Base-by-base conservation (phyloP, 2,329 filamentous ascomycete species). In the Phyllachora maydis region DNA sequence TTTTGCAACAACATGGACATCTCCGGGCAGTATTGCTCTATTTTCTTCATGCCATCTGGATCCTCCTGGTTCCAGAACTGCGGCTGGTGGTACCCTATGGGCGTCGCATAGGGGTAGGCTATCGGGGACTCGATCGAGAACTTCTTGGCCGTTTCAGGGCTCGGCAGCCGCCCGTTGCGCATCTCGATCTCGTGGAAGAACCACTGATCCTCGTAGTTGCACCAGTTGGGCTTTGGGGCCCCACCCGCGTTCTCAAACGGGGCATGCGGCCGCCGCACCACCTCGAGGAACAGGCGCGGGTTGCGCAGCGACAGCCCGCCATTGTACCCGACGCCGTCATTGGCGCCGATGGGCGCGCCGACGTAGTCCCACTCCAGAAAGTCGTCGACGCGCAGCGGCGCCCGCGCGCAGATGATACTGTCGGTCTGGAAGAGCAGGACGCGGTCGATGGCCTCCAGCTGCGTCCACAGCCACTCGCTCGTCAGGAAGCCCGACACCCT, bases 361-460 rank as follows among this genome's bases (percentile, higher is more conserved):
- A 46, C 27, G 11, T 42, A 35, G 28, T 51, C 47, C 31, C 35
- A 50, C 16, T 35, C 32, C 8, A 48, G 10, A 23, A 45, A 51
- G 23, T 48, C 45, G 21, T 49, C 46, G n/a, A 41, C 32, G 22
- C 30, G 34, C 4, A 26, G 27, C 14, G 31, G 18, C 11, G 40
- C 30, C 16, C 38, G 41, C 19, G 35, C 36, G 35, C 47, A 51
- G 8, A 51, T 21, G 26, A 50, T 39, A 26, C 40, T 44, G 33
- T 50, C 47, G 14, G 40, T 38, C 35, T 50, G 47, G 39, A 50
- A 51, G 6, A 49, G 27, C 10, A 50, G 39, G 10, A 50, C 32
- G 28, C 45, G 41, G 18, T 32, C 24, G 17, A 45, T 42, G 4
- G 40, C 38, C 12, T 31, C 32, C 19, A 50, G 38, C 27, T 45